Base-by-base conservation (phyloP, 1,284 basidiomycete species). In the Lignosus rhinocerotis region DNA sequence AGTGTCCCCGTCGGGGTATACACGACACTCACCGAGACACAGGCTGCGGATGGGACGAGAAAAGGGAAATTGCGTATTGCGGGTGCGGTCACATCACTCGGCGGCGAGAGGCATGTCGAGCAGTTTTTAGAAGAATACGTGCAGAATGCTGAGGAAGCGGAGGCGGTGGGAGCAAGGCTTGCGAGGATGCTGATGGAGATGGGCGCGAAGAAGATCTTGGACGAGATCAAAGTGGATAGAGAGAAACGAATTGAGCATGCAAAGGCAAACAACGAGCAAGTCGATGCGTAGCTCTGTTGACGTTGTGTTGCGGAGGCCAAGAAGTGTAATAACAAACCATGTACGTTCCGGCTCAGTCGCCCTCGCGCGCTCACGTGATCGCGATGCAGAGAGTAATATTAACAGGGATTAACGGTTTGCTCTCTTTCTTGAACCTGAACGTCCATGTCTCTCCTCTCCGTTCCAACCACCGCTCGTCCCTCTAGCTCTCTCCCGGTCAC, bases 1-100 rank as follows among this genome's bases (percentile, higher is more conserved):
- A 96, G 92, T 59, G 94, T 99, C 1, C 97, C 96, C 0, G 95
- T 98, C n/a, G 96, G 96, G 16, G 89, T 94, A 33, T 79, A 83
- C 58, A 89, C 86, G 47, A 72, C 71, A 53, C 67, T 87, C 61
- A 71, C 69, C 57, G 70, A 63, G 62, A 71, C 73, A 42, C 14
- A 31, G 6, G 51, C 42, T 11, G 65, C 70, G 55, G 62, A 68
- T 50, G 66, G 53, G 68, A 64, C 45, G 67, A 63, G 47, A 64
- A 62, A 79, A 76, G 34, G 69, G 68, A 51, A 53, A n/a, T 74
- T 96, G 63, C 81, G 76, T 41, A 74, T 96, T 42, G 85, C 84
- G 3, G 92, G 90, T 0, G 89, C 90, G 55, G 90, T 96, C 16
- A 96, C 94, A 0, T 84, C 87, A 16, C 75, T 95, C 16, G 82